phyloP scores from a whole-genome alignment of 352 stramenopile species.

The Globisporangium cylindrosporum region DNA sequence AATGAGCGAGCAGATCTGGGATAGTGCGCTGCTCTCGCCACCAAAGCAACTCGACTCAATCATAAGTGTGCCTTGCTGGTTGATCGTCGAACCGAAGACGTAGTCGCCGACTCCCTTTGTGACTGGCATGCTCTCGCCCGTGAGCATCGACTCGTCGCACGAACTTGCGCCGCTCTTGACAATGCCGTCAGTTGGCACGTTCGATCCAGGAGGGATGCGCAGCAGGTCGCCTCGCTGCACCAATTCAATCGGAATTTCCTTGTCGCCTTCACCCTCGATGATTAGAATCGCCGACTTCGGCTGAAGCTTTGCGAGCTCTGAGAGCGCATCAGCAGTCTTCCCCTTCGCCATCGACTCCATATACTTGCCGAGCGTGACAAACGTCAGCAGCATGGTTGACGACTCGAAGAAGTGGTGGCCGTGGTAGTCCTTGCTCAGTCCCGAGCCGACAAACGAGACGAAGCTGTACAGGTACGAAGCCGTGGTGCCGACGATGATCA shows the following conservation, averaged over 20 bases:
- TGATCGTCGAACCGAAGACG: slow-evolving; percentile 85
- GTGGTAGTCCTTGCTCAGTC: slow-evolving; percentile 54
- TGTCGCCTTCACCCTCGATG: slow-evolving; percentile 42
- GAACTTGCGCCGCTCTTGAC: slow-evolving; percentile 68
- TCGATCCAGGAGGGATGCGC: slow-evolving; percentile 64
- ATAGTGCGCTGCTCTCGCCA: slow-evolving; percentile 61
- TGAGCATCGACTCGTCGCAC: slow-evolving; percentile 81
- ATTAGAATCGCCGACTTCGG: slow-evolving; percentile 76
- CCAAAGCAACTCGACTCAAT: slow-evolving; percentile 83
- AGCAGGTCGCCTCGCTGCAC: slow-evolving; percentile 81
- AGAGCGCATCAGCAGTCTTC: slow-evolving; percentile 75
- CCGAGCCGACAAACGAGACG: slow-evolving; percentile 68
- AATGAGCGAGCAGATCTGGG: slow-evolving; percentile 83
- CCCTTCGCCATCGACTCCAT: slow-evolving; percentile 88
- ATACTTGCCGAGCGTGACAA: slow-evolving; percentile 87
- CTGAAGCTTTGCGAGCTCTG: slow-evolving; percentile 72
- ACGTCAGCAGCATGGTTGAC: slow-evolving; percentile 83
- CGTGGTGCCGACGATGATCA: slow-evolving; percentile 82
- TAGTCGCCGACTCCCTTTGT: slow-evolving; percentile 70
- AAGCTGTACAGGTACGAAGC: slow-evolving; percentile 87
- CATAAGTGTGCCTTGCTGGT: slow-evolving; percentile 80
- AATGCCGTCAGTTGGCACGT: slow-evolving; percentile 81
- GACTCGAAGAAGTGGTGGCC: slow-evolving; percentile 89
- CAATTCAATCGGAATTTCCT: slow-evolving; percentile 78
- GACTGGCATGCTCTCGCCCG: slow-evolving; percentile 88